These are phyloP conservation scores for Populus tremula DNA, from an alignment of 345 rosid genomes.

Conservation along the genomic window DNA sequence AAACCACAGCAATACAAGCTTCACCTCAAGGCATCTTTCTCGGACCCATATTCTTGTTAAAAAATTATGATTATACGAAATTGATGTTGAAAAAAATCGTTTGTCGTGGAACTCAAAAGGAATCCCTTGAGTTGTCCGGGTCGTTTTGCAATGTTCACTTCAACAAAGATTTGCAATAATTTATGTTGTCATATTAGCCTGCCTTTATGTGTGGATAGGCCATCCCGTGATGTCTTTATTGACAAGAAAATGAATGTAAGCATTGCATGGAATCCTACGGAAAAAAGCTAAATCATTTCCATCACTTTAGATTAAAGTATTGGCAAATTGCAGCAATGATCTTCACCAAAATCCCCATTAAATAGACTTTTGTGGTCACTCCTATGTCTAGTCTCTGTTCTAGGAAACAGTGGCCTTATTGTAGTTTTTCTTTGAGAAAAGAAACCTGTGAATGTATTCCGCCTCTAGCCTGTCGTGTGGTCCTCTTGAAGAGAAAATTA, in stretches of 20 bases:
- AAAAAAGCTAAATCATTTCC: no score
- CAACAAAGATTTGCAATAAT: background rate
- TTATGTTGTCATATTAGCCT: background rate
- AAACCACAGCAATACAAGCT: no score
- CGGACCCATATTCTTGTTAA: no score
- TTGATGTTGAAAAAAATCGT: background rate
- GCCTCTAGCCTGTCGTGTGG: background rate
- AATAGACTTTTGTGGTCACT: background rate
- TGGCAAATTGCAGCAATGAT: background rate
- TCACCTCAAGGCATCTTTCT: no score
- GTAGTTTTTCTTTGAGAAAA: background rate
- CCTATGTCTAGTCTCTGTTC: background rate
- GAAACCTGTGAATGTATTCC: background rate
- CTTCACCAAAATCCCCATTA: background rate
- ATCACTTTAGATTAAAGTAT: background rate
- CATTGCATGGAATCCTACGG: background rate
- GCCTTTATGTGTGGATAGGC: background rate
- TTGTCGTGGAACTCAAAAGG: background rate
- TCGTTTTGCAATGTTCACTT: background rate
- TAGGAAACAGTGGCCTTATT: background rate
- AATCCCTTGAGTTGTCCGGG: background rate
- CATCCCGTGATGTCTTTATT: background rate
- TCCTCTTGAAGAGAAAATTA: background rate
- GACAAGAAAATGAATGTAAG: background rate
- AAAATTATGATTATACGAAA: no score